phyloP scores from a whole-genome alignment of 108 stramenopile species.

The Pseudonitzschia multiseries region DNA sequence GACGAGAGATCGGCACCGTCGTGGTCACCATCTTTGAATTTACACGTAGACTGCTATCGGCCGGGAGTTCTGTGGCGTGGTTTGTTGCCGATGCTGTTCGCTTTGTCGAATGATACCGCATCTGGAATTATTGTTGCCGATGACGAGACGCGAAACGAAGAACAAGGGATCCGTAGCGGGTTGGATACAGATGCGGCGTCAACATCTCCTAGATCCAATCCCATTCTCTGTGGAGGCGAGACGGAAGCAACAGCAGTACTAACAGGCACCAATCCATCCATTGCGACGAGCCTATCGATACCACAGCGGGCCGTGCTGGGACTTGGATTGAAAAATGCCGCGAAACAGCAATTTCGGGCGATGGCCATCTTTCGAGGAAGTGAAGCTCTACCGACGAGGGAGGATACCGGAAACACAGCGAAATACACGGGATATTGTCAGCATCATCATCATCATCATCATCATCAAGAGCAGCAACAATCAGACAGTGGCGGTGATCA shows the following conservation, averaged over 20 bases:
- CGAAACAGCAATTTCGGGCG: background rate
- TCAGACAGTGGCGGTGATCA: background rate
- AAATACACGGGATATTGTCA: background rate
- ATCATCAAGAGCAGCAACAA: background rate
- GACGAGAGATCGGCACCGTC: background rate
- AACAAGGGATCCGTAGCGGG: background rate
- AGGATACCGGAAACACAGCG: background rate
- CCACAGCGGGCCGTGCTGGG: background rate
- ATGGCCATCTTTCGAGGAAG: background rate
- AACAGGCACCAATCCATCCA: background rate
- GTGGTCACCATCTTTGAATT: background rate
- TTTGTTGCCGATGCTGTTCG: background rate
- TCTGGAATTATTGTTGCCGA: too few relatives aligned
- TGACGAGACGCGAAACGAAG: background rate
- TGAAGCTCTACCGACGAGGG: background rate
- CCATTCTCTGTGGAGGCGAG: background rate
- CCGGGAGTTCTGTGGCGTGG: constrained; percentile 19
- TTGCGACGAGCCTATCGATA: background rate
- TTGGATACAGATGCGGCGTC: background rate
- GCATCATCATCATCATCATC: background rate
- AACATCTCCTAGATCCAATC: too few relatives aligned
- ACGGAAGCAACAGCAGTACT: background rate
- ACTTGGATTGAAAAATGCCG: background rate
- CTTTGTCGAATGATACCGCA: background rate
- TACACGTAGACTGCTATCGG: background rate